Conservation (phyloP, 2,329 filamentous ascomycete genomes). For the Ophiostoma ulmi region DNA sequence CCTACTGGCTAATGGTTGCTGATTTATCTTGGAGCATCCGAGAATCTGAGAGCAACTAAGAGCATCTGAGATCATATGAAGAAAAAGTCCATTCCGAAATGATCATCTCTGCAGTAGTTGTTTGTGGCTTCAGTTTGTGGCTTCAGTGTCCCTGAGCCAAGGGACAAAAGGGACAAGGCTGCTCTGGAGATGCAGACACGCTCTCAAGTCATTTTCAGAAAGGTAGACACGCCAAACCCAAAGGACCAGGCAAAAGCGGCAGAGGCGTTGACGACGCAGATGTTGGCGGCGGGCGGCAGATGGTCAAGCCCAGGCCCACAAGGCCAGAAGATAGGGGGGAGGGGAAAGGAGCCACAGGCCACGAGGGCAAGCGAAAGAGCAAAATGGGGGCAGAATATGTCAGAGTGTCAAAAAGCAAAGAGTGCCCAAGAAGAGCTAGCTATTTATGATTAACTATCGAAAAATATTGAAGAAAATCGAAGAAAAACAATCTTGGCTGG, state of each 20-base stretch:
- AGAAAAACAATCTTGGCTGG: not conserved
- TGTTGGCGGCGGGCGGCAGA: slow-evolving; percentile 11
- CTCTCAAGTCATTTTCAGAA: not conserved
- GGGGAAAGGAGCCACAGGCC: slow-evolving; percentile 6
- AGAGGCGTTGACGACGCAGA: slow-evolving; percentile 10
- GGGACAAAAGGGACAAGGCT: not conserved
- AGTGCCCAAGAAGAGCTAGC: too few relatives aligned
- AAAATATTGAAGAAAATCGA: too few relatives aligned
- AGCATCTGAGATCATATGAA: not conserved
- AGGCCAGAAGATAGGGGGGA: not conserved
- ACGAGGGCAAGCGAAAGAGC: not conserved
- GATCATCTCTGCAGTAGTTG: not conserved
- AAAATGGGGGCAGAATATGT: not conserved
- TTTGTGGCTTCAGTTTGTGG: not conserved
- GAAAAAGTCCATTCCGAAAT: not conserved
- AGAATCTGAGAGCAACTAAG: not conserved
- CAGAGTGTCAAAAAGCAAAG: not conserved
- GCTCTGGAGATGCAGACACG: not conserved
- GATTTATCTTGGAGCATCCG: not conserved
- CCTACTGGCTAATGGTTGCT: not conserved
- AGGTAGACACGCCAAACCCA: slow-evolving; percentile 1
- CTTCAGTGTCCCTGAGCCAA: not conserved
- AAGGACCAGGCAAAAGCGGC: not conserved
- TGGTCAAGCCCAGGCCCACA: slow-evolving; percentile 7
- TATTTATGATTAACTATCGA: too few relatives aligned